Evolutionary conservation across 345 rosid species (phyloP), one percentile per base, ranked within the genome.

Genomic region (Camelina laxa): DNA sequence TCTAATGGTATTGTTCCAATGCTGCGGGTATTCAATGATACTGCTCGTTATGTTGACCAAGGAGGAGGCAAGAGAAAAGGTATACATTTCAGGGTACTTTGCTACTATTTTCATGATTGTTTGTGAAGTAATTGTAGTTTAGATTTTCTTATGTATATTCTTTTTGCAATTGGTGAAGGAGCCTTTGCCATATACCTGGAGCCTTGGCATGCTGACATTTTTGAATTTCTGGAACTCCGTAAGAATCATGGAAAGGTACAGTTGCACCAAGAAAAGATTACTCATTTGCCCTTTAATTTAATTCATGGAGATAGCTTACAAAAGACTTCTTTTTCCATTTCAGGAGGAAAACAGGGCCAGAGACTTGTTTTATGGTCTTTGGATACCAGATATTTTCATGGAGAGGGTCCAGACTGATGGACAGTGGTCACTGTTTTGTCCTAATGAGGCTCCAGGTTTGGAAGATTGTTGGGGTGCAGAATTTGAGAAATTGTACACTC

Each of bases 311-410:
- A 60, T 13, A 35, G 2, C 19, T 61, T 12, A 4, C 15, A 39
- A 20, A 7, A 13, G 9, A 13, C 33, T 33, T 7, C 4, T 41
- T 73, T 31, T 2, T 17, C 19, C 20, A 36, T 11, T 63, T 56
- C 15, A 92, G 98, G 96, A 92, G 69, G 98, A 92, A 71, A 80
- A 92, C 53, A 88, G 95, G 4, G 95, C 96, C 53, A 83, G 96
- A 49, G 96, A 92, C 79, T 80, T 92, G 69, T 90, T 92, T 79
- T 88, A 74, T 80, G 91, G 88, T 24, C 93, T 92, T 9, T 92
- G 98, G 98, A 85, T 90, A 2, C 98, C 95, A 53, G 93, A 92
- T 87, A 88, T 92, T 12, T 92, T 92, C 65, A 92, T 92, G 98
- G 84, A 92, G 75, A 87, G 96, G 75, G 96, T 90, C 48, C 91